Base-by-base conservation (phyloP, 1,284 basidiomycete species). In the Nidula niveotomentosa region DNA sequence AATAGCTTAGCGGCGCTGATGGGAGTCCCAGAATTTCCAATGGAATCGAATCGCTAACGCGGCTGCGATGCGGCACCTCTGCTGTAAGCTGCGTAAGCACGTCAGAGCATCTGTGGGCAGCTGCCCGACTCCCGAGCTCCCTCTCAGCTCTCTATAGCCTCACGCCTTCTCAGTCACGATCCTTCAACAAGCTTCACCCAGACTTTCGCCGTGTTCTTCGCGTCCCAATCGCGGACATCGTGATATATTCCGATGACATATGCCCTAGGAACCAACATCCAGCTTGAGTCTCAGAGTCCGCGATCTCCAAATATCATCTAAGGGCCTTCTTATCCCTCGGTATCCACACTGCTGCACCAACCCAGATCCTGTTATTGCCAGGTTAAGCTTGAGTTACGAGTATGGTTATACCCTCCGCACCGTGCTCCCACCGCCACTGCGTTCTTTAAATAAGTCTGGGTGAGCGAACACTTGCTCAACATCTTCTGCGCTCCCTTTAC, bases 1-100 rank as follows among this genome's bases (percentile, higher is more conserved):
- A 54, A 52, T 61, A 56, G 55, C 49, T 51, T 57, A 59, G 58
- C 61, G 60, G 60, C 58, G 48, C 53, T 50, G 53, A 53, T 56
- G 57, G 48, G 56, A 58, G 59, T 55, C 56, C 44, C 37, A 49
- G 37, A 53, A 48, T 36, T 54, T 61, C 60, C 58, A 55, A 62
- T 56, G 62, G 60, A 63, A 59, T 60, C 37, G 49, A 56, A 23
- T 23, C 23, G 23, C 56, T 56, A 56, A 58, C 55, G 54, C 56
- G 57, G 55, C 49, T 55, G 53, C 53, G 57, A 51, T 56, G 56
- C 54, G 56, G 54, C 56, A 55, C 51, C 52, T 54, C 46, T 23
- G 23, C 23, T 23, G 23, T 23, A 23, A 23, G 23, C 23, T 23
- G 23, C 23, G 23, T 23, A 23, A 23, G 23, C 23, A 23, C 23